A percentile compares a stretch with the other conserved stretches of the same genome.
Evolutionary conservation across 306 rosid species (phyloP).

Genomic region (Cotoneaster glaucophyllus): DNA sequence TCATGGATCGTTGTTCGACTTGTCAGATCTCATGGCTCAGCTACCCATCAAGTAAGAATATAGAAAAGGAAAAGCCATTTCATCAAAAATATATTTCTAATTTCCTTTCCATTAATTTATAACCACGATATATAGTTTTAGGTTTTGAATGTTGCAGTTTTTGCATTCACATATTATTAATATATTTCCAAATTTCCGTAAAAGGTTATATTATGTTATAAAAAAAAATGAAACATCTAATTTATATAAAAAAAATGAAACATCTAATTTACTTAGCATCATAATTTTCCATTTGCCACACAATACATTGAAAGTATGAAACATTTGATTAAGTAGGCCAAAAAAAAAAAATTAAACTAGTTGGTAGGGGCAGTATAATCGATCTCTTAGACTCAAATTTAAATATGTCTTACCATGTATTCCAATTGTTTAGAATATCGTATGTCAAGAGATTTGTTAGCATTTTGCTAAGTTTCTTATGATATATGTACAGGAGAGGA

Average conservation of each 20-base stretch:
- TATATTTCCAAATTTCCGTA: no score
- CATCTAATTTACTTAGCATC: no score
- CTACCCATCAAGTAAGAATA: slow-evolving; percentile 43
- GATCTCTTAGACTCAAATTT: no score
- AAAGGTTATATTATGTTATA: background rate
- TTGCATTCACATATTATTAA: background rate
- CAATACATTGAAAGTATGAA: no score
- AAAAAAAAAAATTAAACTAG: no score
- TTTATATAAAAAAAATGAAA: background rate
- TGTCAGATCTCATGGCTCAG: slow-evolving; percentile 39
- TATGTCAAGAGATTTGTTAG: background rate
- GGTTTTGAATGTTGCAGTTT: background rate
- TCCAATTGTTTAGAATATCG: no score
- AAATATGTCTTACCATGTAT: no score
- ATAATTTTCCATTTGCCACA: no score
- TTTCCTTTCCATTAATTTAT: background rate
- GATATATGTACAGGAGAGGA: slow-evolving; percentile 36
- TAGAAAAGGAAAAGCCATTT: background rate
- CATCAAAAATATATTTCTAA: background rate
- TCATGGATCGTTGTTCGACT: slow-evolving; percentile 35
- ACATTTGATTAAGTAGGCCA: no score
- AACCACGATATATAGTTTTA: background rate
- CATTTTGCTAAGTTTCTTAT: background rate
- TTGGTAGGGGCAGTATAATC: no score
- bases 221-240: background rate